Conservation (phyloP, 495 filamentous ascomycete genomes). For the Penicillium egyptiacum region DNA sequence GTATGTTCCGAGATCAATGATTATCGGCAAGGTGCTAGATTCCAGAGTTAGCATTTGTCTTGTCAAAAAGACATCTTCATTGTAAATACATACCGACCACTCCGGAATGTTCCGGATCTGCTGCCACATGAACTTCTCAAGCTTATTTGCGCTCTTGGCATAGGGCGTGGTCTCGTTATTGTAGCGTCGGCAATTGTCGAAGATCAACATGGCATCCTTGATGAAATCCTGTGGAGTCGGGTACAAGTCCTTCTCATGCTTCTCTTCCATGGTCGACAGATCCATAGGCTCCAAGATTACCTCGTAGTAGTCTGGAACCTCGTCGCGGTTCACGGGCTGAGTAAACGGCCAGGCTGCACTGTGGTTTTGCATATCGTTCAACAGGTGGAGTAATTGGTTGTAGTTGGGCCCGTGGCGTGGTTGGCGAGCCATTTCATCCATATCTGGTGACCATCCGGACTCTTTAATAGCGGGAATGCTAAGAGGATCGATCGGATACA, state of each 20-base stretch:
- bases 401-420: constrained; percentile 98
- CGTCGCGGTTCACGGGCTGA: constrained; percentile 89
- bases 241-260: constrained; percentile 92
- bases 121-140: constrained; percentile 96
- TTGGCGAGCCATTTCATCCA: constrained; percentile 95
- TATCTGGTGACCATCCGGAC: constrained; percentile 93
- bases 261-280: constrained; percentile 90
- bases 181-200: constrained; percentile 92
- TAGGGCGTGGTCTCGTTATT: constrained; percentile 96
- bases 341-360: constrained; percentile 91
- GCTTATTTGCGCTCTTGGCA: constrained; percentile 90
- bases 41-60: neutral
- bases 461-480: constrained; percentile 79
- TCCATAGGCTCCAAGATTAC: constrained; percentile 99
- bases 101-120: constrained; percentile 93
- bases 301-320: constrained; percentile 96
- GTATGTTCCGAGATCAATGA: constrained; percentile 27
- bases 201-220: constrained; percentile 85
- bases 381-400: constrained; percentile 84
- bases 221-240: constrained; percentile 90
- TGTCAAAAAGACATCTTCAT: neutral
- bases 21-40: constrained; percentile 51
- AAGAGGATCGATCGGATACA: constrained; percentile 73
- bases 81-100: constrained; percentile 70
- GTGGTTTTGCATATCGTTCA: constrained; percentile 95